Conservation (phyloP, 2,329 filamentous ascomycete genomes). For the Clonostachys rhizophaga region DNA sequence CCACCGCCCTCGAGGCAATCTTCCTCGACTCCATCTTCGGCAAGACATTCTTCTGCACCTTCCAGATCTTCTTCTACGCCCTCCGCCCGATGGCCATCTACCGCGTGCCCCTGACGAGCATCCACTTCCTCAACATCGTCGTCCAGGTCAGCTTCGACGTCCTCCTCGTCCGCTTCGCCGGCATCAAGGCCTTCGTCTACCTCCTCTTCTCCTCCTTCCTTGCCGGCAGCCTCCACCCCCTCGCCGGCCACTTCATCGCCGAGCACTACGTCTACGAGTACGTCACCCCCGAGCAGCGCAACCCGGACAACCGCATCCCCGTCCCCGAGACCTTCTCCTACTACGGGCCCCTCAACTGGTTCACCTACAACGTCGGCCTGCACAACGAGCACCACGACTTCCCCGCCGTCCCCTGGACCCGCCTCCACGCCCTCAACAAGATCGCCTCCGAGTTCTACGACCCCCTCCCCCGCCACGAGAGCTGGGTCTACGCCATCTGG, state of each 20-base stretch:
- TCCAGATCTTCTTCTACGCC: conserved; percentile 99
- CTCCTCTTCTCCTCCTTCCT: conserved; percentile 87
- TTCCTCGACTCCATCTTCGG: conserved; percentile 93
- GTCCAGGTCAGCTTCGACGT: conserved; percentile 77
- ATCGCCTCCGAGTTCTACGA: conserved; percentile 91
- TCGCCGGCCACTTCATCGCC: conserved; percentile 96
- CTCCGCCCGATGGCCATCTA: conserved; percentile 94
- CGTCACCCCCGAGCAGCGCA: conserved; percentile 45
- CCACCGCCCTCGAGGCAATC: conserved; percentile 84
- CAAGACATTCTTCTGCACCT: conserved; percentile 98
- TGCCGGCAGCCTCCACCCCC: conserved; percentile 88
- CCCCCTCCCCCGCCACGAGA: conserved; percentile 78
- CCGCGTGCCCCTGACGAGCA: conserved; percentile 77
- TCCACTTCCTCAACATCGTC: conserved; percentile 78
- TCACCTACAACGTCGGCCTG: conserved; percentile 95
- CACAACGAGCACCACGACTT: conserved; percentile 99
- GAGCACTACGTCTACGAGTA: conserved; percentile 87
- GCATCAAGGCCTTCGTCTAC: conserved; percentile 66
- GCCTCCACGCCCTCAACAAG: conserved; percentile 69
- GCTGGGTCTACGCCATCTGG: conserved; percentile 93
- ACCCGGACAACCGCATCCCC: conserved; percentile 56
- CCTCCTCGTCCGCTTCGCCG: conserved; percentile 52
- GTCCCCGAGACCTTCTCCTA: conserved; percentile 96
- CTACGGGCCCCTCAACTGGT: conserved; percentile 85
- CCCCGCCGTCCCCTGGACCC: conserved; percentile 92